A percentile compares a stretch with the other conserved stretches of the same genome.
These are phyloP conservation scores for Scortechinia acanthostroma DNA, from an alignment of 2,329 filamentous ascomycete genomes.

Conservation along the genomic window DNA sequence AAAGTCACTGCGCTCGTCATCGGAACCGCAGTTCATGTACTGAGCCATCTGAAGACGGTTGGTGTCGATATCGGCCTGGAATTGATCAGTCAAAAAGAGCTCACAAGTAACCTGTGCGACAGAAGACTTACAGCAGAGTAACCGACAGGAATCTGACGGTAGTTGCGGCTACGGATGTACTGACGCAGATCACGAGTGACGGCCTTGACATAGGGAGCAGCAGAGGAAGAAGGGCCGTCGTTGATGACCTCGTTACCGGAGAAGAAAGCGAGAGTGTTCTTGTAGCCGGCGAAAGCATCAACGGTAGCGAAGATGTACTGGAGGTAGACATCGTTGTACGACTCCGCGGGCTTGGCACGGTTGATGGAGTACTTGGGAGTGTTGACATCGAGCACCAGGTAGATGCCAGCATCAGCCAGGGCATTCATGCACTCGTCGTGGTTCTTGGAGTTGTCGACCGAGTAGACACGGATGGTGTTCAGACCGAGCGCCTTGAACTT, in stretches of 20 bases:
- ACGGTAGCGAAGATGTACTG: slow-evolving; percentile 81
- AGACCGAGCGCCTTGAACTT: slow-evolving; percentile 80
- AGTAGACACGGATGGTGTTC: slow-evolving; percentile 90
- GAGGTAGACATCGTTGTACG: slow-evolving; percentile 83
- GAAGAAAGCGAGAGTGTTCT: slow-evolving; percentile 83
- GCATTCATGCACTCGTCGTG: slow-evolving; percentile 82
- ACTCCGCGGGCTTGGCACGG: slow-evolving; percentile 62
- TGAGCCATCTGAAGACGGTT: slow-evolving; percentile 81
- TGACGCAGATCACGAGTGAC: slow-evolving; percentile 71
- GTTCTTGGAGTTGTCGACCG: slow-evolving; percentile 75
- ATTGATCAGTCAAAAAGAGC: neutral
- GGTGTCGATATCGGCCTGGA: slow-evolving; percentile 66
- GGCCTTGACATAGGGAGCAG: slow-evolving; percentile 72
- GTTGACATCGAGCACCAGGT: slow-evolving; percentile 87
- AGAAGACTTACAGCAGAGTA: slow-evolving; percentile 45
- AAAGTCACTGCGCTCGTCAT: slow-evolving; percentile 79
- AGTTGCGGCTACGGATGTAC: slow-evolving; percentile 54
- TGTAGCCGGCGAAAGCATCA: slow-evolving; percentile 74
- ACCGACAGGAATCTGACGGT: slow-evolving; percentile 66
- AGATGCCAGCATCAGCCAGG: slow-evolving; percentile 79
- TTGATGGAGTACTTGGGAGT: slow-evolving; percentile 83
- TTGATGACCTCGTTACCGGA: slow-evolving; percentile 78
- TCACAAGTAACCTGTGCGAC: neutral
- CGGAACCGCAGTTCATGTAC: slow-evolving; percentile 89
- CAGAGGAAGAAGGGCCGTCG: slow-evolving; percentile 52